Base-by-base conservation (phyloP, 2,329 filamentous ascomycete genomes). In the Penicillium paneum region DNA sequence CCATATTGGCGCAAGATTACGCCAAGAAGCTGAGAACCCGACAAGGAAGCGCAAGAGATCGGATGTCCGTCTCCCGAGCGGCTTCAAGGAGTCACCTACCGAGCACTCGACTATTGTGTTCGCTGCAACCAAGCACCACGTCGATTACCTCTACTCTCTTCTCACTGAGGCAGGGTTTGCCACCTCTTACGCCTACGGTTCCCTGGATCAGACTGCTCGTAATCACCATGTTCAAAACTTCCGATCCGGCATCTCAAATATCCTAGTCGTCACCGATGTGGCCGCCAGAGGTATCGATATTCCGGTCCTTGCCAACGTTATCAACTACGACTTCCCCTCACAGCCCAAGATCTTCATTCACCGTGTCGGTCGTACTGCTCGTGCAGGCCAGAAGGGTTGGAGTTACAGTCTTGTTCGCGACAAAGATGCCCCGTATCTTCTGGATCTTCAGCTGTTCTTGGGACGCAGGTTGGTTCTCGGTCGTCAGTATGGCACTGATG, bases 271-370 rank as follows among this genome's bases (percentile, higher is more conserved):
- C 41, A 99, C 94, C 1, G 94, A 99, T 71, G 91, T 99, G 50
- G 94, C 94, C 13, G 94, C 94, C 21, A 84, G 94, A 79, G 93
- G 94, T 84, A 95, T 99, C 58, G 94, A 99, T 84, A 96, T 99
- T 63, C 94, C 94, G 0, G 83, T 97, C 43, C 81, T 99, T 34
- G 92, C 91, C 53, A 97, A 99, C 70, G 94, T 99, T 55, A 93
- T 99, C 78, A 97, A 99, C 78, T 99, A 96, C 74, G 93, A 97
- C 69, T 99, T 99, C 61, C 93, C 94, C 3, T 89, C 93, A 1
- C 94, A 97, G 67, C 91, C 94, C 19, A 99, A 99, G 75, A 86
- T 99, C 39, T 99, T 95, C 66, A 89, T 99, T 28, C 94, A 99
- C 74, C 87, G 94, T 70, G 94, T 99, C 43, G 94, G 94, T 66